Conservation (phyloP, 192 early-diverging fungal genomes). For the Entomortierella chlamydospora region DNA sequence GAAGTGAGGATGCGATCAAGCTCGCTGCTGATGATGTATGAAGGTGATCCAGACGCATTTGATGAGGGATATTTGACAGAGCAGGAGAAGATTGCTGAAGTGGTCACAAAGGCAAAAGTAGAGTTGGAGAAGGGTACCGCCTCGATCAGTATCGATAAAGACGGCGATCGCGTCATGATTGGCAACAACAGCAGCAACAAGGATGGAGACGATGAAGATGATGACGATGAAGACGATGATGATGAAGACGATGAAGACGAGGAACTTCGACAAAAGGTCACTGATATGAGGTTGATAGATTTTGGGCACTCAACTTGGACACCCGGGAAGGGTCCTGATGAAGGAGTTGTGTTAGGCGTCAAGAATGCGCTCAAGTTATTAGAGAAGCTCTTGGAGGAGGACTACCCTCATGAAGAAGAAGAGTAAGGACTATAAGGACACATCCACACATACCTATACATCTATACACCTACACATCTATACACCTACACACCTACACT, state of each 20-base stretch:
- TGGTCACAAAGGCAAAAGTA: constrained; percentile 40
- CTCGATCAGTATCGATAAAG: constrained; percentile 22
- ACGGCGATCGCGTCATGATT: no score
- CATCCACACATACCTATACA: no score
- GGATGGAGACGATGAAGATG: constrained; percentile 28
- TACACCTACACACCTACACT: no score
- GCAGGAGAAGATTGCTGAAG: constrained; percentile 40
- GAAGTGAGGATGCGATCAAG: constrained; percentile 76
- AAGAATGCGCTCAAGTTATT: constrained; percentile 68
- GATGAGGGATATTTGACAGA: constrained; percentile 61
- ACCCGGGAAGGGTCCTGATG: constrained; percentile 72
- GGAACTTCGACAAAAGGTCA: constrained; percentile 55
- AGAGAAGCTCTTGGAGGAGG: constrained; percentile 52
- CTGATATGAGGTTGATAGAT: constrained; percentile 84
- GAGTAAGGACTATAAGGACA: background rate
- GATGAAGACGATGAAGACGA: constrained; percentile 57
- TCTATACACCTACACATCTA: no score
- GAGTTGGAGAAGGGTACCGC: constrained; percentile 38
- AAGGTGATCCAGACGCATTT: constrained; percentile 67
- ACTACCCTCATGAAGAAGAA: constrained; percentile 18
- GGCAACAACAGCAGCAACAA: constrained; percentile 16
- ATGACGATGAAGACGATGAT: constrained; percentile 22
- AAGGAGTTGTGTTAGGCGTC: constrained; percentile 74
- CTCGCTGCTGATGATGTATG: constrained; percentile 87
- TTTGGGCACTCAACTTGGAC: constrained; percentile 88